Base-by-base conservation (phyloP, 805 yeast species). In the Metschnikowia corniflorae region DNA sequence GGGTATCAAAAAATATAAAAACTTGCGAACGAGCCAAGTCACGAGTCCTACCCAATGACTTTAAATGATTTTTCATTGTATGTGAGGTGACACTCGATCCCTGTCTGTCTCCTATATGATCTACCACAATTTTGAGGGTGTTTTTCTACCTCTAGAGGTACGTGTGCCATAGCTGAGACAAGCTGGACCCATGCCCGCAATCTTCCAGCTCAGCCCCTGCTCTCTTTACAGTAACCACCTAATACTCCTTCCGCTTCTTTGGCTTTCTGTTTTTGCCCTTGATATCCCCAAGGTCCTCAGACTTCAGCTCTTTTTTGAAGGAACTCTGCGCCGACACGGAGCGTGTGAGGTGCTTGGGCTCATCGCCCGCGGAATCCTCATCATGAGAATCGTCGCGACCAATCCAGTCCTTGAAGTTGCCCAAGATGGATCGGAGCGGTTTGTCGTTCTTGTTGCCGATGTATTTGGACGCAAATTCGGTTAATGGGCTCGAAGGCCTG, bases 391-490 rank as follows among this genome's bases (percentile, higher is more conserved):
- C 61, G 35, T 63, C 70, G 14, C 37, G 34, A 16, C 45, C 47
- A 37, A 67, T 67, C 73, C 73, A 68, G 34, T 57, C 70, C 47
- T 61, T 61, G 29, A 68, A 68, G 44, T 66, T 68, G 19, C 67
- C 66, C 40, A 68, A 49, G 21, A 67, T 50, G 2, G 68, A 55
- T 36, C 56, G 56, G 9, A 43, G 47, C 12, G 61, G 51, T 28
- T 53, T 48, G 16, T 48, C 53, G 44, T 65, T 65, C 47, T 64
- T 76, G 53, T 78, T 79, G 10, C 82, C 86, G 26, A 78, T 74
- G 53, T 70, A 80, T 46, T 69, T 75, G 22, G 77, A 63, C 1
- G 86, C 86, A 62, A 80, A 82, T 38, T 77, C 83, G 12, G 82
- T 73, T 41, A 81, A 78, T 2, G 86, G 86, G 12, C 82, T 70